Conservation (phyloP, 129 eudicot species). For the Saposhnikovia divaricata region DNA sequence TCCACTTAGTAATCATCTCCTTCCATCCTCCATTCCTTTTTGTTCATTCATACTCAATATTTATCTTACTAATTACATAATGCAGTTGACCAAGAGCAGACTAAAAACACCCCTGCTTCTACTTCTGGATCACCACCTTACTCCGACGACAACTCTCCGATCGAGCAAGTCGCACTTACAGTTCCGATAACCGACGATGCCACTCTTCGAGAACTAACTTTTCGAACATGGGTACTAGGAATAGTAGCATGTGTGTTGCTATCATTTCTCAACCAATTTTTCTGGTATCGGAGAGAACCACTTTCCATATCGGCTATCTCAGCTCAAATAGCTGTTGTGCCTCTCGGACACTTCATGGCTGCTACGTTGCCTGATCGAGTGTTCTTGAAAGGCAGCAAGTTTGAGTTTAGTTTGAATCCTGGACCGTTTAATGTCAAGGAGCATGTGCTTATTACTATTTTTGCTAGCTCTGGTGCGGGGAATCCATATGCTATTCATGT, state of each 20-base stretch:
- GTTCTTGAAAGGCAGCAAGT: slow-evolving; percentile 38
- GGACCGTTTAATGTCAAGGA: slow-evolving; percentile 63
- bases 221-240: slow-evolving; percentile 65
- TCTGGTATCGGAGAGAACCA: slow-evolving; percentile 73
- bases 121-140: slow-evolving; percentile 6
- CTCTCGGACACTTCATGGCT: slow-evolving; percentile 71
- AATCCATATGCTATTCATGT: slow-evolving; percentile 62
- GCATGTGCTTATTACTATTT: slow-evolving; percentile 64
- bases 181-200: slow-evolving; percentile 57
- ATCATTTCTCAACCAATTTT: slow-evolving; percentile 68
- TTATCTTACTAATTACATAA: background rate
- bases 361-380: slow-evolving; percentile 35
- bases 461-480: slow-evolving; percentile 64
- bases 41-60: too few species aligned
- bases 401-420: slow-evolving; percentile 46
- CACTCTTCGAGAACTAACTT: slow-evolving; percentile 44
- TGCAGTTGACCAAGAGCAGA: slow-evolving; percentile 23
- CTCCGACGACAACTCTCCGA: slow-evolving; percentile 47
- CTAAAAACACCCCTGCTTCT: slow-evolving; percentile 12
- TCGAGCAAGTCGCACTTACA: slow-evolving; percentile 70
- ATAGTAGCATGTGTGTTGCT: slow-evolving; percentile 42
- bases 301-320: slow-evolving; percentile 51
- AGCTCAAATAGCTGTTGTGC: slow-evolving; percentile 76
- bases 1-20: slow-evolving; percentile 41
- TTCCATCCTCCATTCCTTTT: background rate